Conservation (phyloP, 805 yeast species). For the Yarrowia hollandica region DNA sequence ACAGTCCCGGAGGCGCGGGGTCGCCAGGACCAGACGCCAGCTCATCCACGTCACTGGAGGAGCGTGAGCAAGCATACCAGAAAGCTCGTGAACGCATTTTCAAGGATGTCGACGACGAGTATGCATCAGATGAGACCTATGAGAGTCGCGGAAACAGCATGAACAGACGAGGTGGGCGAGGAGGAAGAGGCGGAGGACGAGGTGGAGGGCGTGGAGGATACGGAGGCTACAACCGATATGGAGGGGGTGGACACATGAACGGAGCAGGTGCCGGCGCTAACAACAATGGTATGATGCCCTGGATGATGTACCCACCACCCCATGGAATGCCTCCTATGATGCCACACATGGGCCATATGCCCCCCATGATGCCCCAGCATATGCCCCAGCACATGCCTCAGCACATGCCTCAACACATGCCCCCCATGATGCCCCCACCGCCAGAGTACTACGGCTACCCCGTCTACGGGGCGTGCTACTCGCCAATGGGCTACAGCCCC, state of each 20-base stretch:
- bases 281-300: not conserved
- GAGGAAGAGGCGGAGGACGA: not conserved
- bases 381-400: not conserved
- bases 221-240: constrained; percentile 15
- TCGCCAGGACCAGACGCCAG: not conserved
- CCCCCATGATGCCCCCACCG: constrained; percentile 20
- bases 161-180: constrained; percentile 21
- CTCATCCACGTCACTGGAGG: constrained; percentile 36
- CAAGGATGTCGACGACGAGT: constrained; percentile 34
- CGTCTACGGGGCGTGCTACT: constrained; percentile 2
- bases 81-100: constrained; percentile 47
- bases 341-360: not conserved
- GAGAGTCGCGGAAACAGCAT: constrained; percentile 1
- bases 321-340: constrained; percentile 25
- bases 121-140: constrained; percentile 3
- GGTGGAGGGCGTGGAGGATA: not conserved
- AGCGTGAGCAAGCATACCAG: constrained; percentile 45
- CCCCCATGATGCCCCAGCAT: not conserved
- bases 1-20: not conserved
- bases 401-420: not conserved
- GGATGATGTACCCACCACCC: constrained; percentile 28
- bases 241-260: not conserved
- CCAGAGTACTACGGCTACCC: constrained; percentile 21
- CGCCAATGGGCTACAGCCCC: constrained; percentile 17
- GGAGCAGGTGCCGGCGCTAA: not conserved